Evolutionary conservation across 2,329 filamentous ascomycete species (phyloP), one percentile per base, ranked within the genome.

Genomic region (Alternaria sp.): DNA sequence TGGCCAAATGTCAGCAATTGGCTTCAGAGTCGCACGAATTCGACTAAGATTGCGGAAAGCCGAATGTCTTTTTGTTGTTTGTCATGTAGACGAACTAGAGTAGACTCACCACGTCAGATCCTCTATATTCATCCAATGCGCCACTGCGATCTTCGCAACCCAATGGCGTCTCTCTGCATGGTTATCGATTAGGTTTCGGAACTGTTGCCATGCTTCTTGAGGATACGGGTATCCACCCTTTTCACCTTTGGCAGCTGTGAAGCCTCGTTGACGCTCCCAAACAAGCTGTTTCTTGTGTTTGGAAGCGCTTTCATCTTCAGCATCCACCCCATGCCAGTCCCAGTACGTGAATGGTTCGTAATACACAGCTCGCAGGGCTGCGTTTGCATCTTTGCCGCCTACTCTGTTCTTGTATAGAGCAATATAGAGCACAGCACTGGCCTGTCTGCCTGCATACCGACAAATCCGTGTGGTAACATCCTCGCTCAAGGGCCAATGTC

Each of bases 271-370:
- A 11, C 62, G 52, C 36, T 72, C 66, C 64, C 67, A 68, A 7
- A 69, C 41, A 16, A 69, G 53, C 34, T 67, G 57, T 20, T 54
- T 57, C 48, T 68, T 72, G 10, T 49, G 36, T 7, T 51, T 49
- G 12, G 45, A 50, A 1, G 61, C 52, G 38, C 27, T 45, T 3
- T 20, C 32, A 12, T 59, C 54, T 43, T 60, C 53, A 16, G 54
- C 49, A 55, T 51, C 36, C 3, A 61, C 18, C 1, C 62, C 66
- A 46, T 67, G 57, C 72, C 73, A 75, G 58, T 74, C 72, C 63
- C 60, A 71, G 59, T 70, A 74, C 4, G 63, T 69, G 52, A 74
- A 74, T 6, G 72, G 71, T 45, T 74, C 70, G 43, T 63, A 60
- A 18, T 67, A 58, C 28, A 62, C 56, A 4, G 59, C 59, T 43